A percentile compares a stretch with the other conserved stretches of the same genome.
Conservation (phyloP, 208 protist species). For the Leishmania martiniquensis region DNA sequence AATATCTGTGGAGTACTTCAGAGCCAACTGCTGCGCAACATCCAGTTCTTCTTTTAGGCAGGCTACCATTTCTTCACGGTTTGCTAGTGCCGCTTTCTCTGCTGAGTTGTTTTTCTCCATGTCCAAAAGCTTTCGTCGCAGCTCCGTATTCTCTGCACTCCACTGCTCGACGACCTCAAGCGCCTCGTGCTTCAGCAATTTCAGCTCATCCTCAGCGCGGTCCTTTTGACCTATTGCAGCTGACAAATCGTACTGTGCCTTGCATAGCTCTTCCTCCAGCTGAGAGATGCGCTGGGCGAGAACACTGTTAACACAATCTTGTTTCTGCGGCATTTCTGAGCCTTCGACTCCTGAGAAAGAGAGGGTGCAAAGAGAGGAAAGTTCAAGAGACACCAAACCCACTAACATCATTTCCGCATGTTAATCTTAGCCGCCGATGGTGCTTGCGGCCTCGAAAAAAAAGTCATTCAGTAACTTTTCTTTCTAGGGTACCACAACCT, state of each 20-base stretch:
- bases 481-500: no score
- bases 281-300: conserved; percentile 77
- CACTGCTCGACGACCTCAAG: conserved; percentile 80
- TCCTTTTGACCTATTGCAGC: conserved; percentile 34
- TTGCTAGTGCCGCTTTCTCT: conserved; percentile 9
- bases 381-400: conserved; percentile 35
- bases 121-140: conserved; percentile 33
- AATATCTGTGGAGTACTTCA: conserved; percentile 27
- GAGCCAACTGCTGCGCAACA: conserved; percentile 27
- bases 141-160: conserved; percentile 54
- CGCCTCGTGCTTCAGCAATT: conserved; percentile 59
- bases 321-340: conserved; percentile 41
- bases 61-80: conserved; percentile 19
- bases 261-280: conserved; percentile 60
- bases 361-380: neutral
- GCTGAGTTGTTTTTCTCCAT: conserved; percentile 7
- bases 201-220: conserved; percentile 51
- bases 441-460: no score
- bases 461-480: no score
- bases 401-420: no score
- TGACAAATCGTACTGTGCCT: conserved; percentile 31
- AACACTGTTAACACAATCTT: conserved; percentile 56
- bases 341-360: neutral
- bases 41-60: conserved; percentile 34
- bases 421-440: no score